phyloP scores from a whole-genome alignment of 768 basidiomycete genomes.

The Kwoniella botswanensis region DNA sequence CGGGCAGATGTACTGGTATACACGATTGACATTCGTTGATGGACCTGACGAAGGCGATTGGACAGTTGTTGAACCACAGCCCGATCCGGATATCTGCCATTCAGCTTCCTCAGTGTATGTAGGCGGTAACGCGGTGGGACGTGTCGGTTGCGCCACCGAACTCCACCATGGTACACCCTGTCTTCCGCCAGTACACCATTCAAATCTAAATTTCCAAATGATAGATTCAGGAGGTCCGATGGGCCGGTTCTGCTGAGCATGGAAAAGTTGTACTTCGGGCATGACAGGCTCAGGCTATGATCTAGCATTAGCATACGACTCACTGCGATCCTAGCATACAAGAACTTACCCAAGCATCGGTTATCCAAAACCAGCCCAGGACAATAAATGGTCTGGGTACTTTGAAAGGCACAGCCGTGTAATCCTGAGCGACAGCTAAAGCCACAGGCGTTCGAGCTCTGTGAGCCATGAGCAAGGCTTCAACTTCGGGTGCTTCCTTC shows the following conservation, averaged over 20 bases:
- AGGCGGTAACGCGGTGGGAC: background rate
- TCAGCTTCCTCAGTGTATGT: background rate
- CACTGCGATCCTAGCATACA: background rate
- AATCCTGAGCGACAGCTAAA: constrained; percentile 51
- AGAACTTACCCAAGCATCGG: constrained; percentile 51
- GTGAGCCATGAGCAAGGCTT: constrained; percentile 44
- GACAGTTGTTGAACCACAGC: constrained; percentile 23
- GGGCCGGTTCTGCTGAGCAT: background rate
- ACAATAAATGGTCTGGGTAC: constrained; percentile 47
- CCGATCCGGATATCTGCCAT: background rate
- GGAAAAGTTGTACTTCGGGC: constrained; percentile 15
- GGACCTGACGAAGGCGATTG: background rate
- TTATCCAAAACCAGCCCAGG: constrained; percentile 56
- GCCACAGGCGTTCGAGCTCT: constrained; percentile 47
- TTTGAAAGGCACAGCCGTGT: constrained; percentile 42
- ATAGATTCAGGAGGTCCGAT: constrained; percentile 25
- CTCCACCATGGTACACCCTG: constrained; percentile 40
- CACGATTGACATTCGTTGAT: background rate
- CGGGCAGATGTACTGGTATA: constrained; percentile 23
- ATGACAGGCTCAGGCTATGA: constrained; percentile 36
- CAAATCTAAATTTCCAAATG: constrained; percentile 53
- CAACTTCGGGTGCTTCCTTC: constrained; percentile 40
- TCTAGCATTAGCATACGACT: constrained; percentile 1
- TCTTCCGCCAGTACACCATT: constrained; percentile 35
- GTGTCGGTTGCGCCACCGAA: background rate